These are phyloP conservation scores for Paramecium octaurelia DNA, from an alignment of 73 alveolate species.

Conservation along the genomic window DNA sequence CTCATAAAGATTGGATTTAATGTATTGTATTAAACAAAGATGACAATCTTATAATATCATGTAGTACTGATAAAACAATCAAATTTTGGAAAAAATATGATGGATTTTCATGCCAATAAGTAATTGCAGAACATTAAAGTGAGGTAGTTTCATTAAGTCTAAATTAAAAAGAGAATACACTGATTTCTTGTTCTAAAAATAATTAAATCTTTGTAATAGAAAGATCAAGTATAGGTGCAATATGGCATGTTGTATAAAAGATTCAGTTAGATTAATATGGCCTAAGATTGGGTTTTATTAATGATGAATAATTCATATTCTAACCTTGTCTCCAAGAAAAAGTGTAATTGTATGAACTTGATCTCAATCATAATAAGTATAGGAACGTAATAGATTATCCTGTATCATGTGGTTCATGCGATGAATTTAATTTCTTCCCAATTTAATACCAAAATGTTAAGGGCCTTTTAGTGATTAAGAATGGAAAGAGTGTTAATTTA, in stretches of 20 bases:
- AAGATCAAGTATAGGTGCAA: not conserved
- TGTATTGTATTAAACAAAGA: not conserved
- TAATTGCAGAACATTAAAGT: not conserved
- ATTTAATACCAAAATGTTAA: not conserved
- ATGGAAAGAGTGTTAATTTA: not conserved
- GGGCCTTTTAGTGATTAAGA: not conserved
- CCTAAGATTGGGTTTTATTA: not conserved
- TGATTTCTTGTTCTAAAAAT: not conserved
- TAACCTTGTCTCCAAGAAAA: not conserved
- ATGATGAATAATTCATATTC: not conserved
- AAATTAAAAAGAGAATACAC: no score
- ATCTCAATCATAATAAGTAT: not conserved
- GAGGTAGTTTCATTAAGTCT: not conserved
- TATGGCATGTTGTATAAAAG: not conserved
- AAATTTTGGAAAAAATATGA: not conserved
- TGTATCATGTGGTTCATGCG: not conserved
- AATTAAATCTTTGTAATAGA: not conserved
- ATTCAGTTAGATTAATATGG: not conserved
- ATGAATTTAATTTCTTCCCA: not conserved
- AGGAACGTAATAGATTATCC: not conserved
- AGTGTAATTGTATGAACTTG: not conserved
- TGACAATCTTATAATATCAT: not conserved
- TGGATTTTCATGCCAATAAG: not conserved
- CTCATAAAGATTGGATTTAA: not conserved
- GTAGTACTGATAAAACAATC: not conserved